Conservation (phyloP, 177 flowering plant species). For the Telopea speciosissima region DNA sequence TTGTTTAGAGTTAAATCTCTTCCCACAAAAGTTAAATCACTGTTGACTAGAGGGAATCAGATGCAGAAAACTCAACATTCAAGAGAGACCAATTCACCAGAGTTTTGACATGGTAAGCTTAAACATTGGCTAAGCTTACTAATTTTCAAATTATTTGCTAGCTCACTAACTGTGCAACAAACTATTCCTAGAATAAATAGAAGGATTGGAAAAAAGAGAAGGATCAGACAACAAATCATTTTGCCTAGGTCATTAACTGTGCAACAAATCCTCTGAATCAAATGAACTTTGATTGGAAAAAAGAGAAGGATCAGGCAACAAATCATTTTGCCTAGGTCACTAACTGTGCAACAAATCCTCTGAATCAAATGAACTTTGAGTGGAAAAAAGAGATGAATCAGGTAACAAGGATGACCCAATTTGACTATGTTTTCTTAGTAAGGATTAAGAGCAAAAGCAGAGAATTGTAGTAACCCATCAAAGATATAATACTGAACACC, state of each 20-base stretch:
- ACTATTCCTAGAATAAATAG: not conserved
- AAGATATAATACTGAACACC: not conserved
- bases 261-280: no score
- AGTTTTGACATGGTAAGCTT: not conserved
- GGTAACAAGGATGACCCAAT: not conserved
- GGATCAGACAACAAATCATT: no score
- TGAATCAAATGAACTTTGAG: no score
- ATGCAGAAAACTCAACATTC: not conserved
- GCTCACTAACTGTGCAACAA: not conserved
- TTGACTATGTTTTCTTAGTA: not conserved
- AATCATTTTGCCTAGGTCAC: no score
- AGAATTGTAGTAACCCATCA: not conserved
- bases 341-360: no score
- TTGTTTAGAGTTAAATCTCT: no score
- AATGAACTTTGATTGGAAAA: no score
- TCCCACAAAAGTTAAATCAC: no score
- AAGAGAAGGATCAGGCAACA: no score
- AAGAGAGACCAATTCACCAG: not conserved
- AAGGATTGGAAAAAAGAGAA: not conserved
- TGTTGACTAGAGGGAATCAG: no score
- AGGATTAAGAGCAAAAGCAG: not conserved
- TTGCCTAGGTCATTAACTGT: no score
- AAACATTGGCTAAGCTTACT: not conserved
- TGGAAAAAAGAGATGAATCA: not conserved
- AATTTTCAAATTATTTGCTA: not conserved